Evolutionary conservation across 495 filamentous ascomycete genomes (phyloP), one percentile per base, ranked within the genome.

Genomic region (Astrothelium macrocarpum): DNA sequence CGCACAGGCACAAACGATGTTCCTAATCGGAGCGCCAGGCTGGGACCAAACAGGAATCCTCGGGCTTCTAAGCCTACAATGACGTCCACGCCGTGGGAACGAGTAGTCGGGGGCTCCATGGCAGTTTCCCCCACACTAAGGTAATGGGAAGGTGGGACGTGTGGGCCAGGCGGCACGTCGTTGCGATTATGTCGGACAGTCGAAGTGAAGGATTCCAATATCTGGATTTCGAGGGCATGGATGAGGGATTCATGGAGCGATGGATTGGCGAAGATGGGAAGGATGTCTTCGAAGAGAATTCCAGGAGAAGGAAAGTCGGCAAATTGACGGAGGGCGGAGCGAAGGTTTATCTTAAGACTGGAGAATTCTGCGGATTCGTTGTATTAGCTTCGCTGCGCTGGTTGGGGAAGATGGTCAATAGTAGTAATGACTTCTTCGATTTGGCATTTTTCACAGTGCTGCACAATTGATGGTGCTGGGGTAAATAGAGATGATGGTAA

Each of bases 241-340:
- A 97, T 78, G 29, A 99, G 86, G 29, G 84, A 79, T 62, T 80
- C 79, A 77, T 97, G 94, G 59, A 91, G 77, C 29, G 74, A 71
- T n/a, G 85, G 84, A 68, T 90, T 80, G 74, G 88, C 86, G 80
- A 99, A 99, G 68, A 99, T 87, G 34, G 94, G 95, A 64, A 99
- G 85, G 78, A 99, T 97, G 77, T 99, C 95, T 82, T 97, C 90
- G 77, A 99, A 99, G 62, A 95, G 82, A 73, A 99, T 91, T 74
- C 95, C 95, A 5, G 89, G 87, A 59, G 87, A 86, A 36, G 95
- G 95, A 78, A 99, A 97, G 81, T 99, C 91, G 64, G 88, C 88
- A 78, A 88, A 96, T 76, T 89, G 87, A 67, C 85, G 83, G 59
- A 90, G 78, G 34, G 83, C 80, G 29, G 69, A 66, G 63, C 78